Evolutionary conservation across 257 asterid genomes (phyloP), one percentile per base, ranked within the genome.

Genomic region (Salvia miltiorrhiza): DNA sequence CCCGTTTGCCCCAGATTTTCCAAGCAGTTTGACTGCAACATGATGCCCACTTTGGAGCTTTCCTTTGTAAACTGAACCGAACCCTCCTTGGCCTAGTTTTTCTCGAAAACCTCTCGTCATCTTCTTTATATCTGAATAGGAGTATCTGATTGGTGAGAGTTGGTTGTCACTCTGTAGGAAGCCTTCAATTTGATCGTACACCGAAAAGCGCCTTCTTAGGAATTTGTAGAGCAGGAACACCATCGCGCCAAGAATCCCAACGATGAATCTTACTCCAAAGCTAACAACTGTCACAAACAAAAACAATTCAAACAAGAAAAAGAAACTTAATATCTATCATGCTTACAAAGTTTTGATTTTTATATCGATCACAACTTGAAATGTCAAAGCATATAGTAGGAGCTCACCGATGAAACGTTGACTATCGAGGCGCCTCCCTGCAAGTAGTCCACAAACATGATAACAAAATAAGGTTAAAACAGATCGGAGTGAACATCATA

Each of bases 81-180:
- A 73, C 0, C 85, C 80, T 26, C 78, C 82, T 61, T 72, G 68
- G 1, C 85, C 82, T 23, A 80, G 20, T 55, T 70, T 77, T 3
- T 73, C 65, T 43, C 2, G 76, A 67, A 80, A 70, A 13, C 43
- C 21, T 28, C 43, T 56, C 0, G 63, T 56, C 14, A 56, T 56
- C 63, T 4, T 56, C 43, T 56, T 44, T 14, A 44, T 0, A 16
- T 44, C 49, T 13, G 49, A 13, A 14, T 44, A 44, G 4, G 49
- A 44, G 6, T 44, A 44, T 5, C 19, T 12, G 49, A 44, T 44
- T 12, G 49, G 49, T 16, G 10, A 2, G 49, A 44, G 49, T 44
- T 44, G 11, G 19, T 44, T 44, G 17, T 44, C 49, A 44, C 49
- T 44, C 6, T 44, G 49, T 1, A 35, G 41, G 41, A 7, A 35